Conservation (phyloP, 2,329 filamentous ascomycete species). For the Penicillium glabrum region DNA sequence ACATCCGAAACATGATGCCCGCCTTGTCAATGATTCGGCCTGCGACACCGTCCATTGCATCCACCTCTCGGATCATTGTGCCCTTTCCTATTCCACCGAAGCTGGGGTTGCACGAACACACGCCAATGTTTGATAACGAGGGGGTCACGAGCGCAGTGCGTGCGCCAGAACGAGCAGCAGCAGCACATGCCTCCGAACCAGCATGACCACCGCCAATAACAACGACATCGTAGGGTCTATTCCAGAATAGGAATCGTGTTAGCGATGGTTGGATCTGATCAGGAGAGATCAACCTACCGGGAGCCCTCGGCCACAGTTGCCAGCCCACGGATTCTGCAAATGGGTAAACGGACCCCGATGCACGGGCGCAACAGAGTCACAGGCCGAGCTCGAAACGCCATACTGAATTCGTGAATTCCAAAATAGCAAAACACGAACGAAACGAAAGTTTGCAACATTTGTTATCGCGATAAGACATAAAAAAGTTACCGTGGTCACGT, state of each 20-base stretch:
- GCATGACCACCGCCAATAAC: slow-evolving; percentile 96
- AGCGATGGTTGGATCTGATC: neutral
- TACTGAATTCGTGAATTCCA: slow-evolving; percentile 8
- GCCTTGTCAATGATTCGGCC: slow-evolving; percentile 90
- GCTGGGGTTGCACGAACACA: slow-evolving; percentile 95
- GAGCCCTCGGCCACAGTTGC: slow-evolving; percentile 41
- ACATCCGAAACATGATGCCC: slow-evolving; percentile 85
- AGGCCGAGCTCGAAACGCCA: slow-evolving; percentile 38
- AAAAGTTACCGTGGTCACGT: slow-evolving; percentile 15
- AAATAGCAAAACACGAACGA: neutral
- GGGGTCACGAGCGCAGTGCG: slow-evolving; percentile 89
- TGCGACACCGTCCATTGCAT: slow-evolving; percentile 87
- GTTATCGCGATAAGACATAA: slow-evolving; percentile 21
- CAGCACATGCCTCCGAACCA: slow-evolving; percentile 88
- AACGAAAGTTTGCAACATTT: neutral
- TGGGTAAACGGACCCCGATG: slow-evolving; percentile 20
- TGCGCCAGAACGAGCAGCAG: slow-evolving; percentile 83
- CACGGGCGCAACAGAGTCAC: slow-evolving; percentile 29
- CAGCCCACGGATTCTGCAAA: slow-evolving; percentile 30
- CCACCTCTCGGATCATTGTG: slow-evolving; percentile 91
- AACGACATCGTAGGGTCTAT: slow-evolving; percentile 80
- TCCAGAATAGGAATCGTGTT: neutral
- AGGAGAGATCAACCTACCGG: slow-evolving; percentile 29
- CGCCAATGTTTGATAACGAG: slow-evolving; percentile 81
- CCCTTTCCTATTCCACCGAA: slow-evolving; percentile 99